Base-by-base conservation (phyloP, 202 grass and related monocot genomes). In the Saccharum hybrid region DNA sequence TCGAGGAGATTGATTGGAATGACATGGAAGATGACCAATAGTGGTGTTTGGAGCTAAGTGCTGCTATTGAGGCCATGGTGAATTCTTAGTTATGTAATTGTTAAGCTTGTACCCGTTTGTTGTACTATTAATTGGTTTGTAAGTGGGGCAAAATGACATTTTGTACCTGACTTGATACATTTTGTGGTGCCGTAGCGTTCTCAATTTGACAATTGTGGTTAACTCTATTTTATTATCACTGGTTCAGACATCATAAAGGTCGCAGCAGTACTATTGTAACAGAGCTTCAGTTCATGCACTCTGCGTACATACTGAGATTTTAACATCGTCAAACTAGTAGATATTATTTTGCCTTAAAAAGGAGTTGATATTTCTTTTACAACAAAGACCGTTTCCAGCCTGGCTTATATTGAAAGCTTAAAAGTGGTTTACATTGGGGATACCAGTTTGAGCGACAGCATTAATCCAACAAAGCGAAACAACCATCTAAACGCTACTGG, bases 81-180 rank as follows among this genome's bases (percentile, higher is more conserved):
- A 68, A 68, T 52, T 57, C 41, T 30, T 73, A 77, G 14, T 70
- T 49, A 9, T 79, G 54, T 79, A 69, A 68, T 28, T 90, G 13
- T 37, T 2, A 48, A 63, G 30, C 19, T 71, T 64, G 52, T 40
- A 15, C 52, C 19, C 12, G 42, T 74, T 63, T 74, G 19, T 16
- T 64, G 23, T 46, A 10, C 1, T 78, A 7, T 48, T 38, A 0
- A 6, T 45, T 68, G 59, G 16, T 12, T 18, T 90, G 75, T 84
- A 71, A 31, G 26, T 48, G 18, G 28, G 9, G 22, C 14, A 10
- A 48, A 62, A 56, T 6, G 10, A 2, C 56, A 26, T 14, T 68
- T 22, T 33, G 13, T 26, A 5, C 36, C 34, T 68, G 52, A 67
- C 43, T 78, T 16, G 3, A 62, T 63, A 23, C 68, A 15, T 7